Evolutionary conservation across 257 asterid species (phyloP), one percentile per base, ranked within the genome.

Genomic region (Nyctanthes arbortristis): DNA sequence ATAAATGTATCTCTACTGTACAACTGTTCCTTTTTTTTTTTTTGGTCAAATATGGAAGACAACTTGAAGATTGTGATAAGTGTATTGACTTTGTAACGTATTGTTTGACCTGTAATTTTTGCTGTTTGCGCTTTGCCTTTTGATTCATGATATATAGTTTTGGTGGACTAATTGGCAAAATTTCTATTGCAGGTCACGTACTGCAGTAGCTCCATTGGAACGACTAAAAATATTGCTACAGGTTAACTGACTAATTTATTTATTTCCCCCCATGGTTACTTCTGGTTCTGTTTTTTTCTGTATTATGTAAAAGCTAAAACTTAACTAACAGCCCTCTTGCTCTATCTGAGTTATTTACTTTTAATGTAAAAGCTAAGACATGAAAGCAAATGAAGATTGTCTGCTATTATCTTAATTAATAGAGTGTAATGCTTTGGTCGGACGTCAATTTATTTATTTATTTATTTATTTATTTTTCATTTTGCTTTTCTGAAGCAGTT

Each of bases 161-260:
- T 52, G 59, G n/a, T n/a, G n/a, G n/a, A 52, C 31, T 52, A 20
- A 4, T 31, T 52, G n/a, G 10, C 14, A 24, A 52, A 52, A 45
- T 63, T 52, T 36, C 39, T 61, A 65, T 77, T 81, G 67, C 95
- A 93, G 99, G 82, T 93, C 99, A 1, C 88, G 99, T 29, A 93
- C 97, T 59, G 96, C 99, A 34, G 97, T 93, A 36, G 99, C 99
- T 67, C 99, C 99, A 27, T 61, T 93, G 87, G 99, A 93, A 73
- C 89, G 99, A 66, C 84, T 93, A 60, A 93, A 93, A 80, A 91
- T 93, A 69, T 72, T 93, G 80, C 96, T 89, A 54, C 99, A 93
- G 97, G 99, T 94, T 76, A 68, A n/a, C 37, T 34, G 20, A 18
- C 40, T 27, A n/a, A n/a, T 7, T 74, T 11, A 25, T 56, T 35